phyloP scores from a whole-genome alignment of 108 stramenopile genomes.

The Cyclotella cryptica region DNA sequence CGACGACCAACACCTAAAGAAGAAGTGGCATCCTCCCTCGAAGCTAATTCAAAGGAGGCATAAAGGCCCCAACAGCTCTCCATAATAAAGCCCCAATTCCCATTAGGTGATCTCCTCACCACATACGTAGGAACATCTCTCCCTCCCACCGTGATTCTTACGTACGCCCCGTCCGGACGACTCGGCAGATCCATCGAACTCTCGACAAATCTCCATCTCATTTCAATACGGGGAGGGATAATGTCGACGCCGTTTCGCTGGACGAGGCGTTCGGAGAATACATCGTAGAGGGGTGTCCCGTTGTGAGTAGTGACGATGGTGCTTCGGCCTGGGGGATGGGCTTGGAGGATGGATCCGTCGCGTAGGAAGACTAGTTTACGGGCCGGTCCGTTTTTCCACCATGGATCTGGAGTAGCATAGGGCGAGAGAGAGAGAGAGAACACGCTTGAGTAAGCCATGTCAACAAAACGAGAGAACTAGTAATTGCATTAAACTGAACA shows the following conservation, averaged over 20 bases:
- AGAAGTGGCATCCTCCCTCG: not conserved
- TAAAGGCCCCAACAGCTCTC: conserved; percentile 85
- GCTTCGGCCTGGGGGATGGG: conserved; percentile 23
- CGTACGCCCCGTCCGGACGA: conserved; percentile 70
- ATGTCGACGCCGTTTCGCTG: conserved; percentile 46
- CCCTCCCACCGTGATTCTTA: conserved; percentile 76
- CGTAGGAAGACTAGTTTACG: conserved; percentile 80
- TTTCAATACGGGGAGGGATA: conserved; percentile 48
- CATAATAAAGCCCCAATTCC: conserved; percentile 87
- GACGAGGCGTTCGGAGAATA: conserved; percentile 44
- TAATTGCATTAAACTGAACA: no score
- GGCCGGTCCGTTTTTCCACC: conserved; percentile 54
- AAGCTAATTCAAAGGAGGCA: conserved; percentile 65
- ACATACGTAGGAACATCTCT: conserved; percentile 85
- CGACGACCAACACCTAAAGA: conserved; percentile 14
- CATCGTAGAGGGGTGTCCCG: conserved; percentile 44
- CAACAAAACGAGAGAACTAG: not conserved
- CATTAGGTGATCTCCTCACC: conserved; percentile 67
- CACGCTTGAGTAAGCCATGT: not conserved
- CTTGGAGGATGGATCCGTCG: conserved; percentile 63
- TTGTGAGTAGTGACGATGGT: conserved; percentile 18
- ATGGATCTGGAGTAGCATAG: conserved; percentile 20
- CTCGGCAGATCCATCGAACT: conserved; percentile 72
- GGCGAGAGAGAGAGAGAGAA: not conserved
- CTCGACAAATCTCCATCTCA: conserved; percentile 77